Evolutionary conservation across 2,329 filamentous ascomycete species (phyloP), one percentile per base, ranked within the genome.

Genomic region (Coccinonectria pachysandricola): DNA sequence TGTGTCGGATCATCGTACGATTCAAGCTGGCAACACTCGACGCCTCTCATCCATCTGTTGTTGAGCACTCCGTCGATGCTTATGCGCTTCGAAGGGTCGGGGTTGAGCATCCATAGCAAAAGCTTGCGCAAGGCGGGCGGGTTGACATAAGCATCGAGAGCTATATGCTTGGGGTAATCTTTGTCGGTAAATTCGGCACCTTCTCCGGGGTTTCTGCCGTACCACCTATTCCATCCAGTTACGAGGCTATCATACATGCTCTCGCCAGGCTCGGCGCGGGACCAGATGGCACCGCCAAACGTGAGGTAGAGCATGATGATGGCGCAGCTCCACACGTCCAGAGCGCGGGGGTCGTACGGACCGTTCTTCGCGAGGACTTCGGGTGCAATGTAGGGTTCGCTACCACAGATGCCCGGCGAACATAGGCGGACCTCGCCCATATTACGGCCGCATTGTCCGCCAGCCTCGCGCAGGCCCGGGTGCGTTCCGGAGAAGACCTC

Each of bases 271-370:
- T 73, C 71, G 1, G 83, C 82, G 36, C 73, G 72, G 26, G 70
- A 64, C 86, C 85, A 93, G 6, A 87, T 70, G 23, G 71, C 75
- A 12, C 74, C 81, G 21, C 73, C 71, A 45, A 80, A 81, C 19
- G 71, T 72, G 37, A 93, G 71, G 36, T 79, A 77, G 32, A 93
- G 60, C 67, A 84, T 88, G 39, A 91, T 79, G 31, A 93, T 77
- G 13, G 78, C 86, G 26, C 79, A 79, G 28, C 80, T 79, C 86
- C 86, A 94, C 8, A 92, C 79, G 46, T 94, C 86, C 8, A 92
- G 61, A 4, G 78, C 72, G 23, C 84, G 75, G 2, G 86, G 79
- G 48, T 93, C 86, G 43, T 69, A 75, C 26, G 64, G 54, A 44
- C 59, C 54, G 36, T 74, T 63, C 61, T 82, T 83, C 23, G 65